Evolutionary conservation across 2,329 filamentous ascomycete species (phyloP), one percentile per base, ranked within the genome.

Genomic region (Clonostachys chloroleuca): DNA sequence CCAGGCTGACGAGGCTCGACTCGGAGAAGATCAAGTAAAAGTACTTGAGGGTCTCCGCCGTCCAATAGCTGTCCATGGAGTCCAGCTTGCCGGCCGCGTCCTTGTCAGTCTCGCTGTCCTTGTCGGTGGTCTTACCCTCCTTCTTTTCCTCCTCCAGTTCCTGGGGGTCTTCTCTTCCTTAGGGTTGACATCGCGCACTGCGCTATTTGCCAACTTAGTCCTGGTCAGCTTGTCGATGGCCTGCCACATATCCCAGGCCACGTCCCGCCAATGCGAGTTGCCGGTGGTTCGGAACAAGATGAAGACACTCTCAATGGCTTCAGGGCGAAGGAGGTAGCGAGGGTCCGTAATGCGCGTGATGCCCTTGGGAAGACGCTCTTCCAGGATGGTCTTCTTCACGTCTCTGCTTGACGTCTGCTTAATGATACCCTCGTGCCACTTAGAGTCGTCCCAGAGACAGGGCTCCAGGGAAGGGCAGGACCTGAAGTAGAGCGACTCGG

Each of bases 41-140:
- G 53, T 89, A 89, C 64, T 89, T 89, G 49, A 89, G 65, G 14
- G 85, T 90, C 68, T 89, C 85, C 0, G 81, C 80, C 56, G 86
- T 68, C 83, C 86, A 90, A 56, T 87, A 89, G 51, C 79, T 85
- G 69, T 89, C 40, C 45, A 47, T 47, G 16, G 40, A 43, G 40
- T 47, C 18, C 40, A 30, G 30, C 40, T 34, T 30, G 34, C 16
- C 33, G 3, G 13, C 37, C 20, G 5, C 43, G 2, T 18, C 8
- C 6, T 12, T 17, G 17, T 34, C 24, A 14, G 37, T 16, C 12
- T 18, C 24, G 9, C 24, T 30, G 24, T 30, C 24, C 24, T 30
- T 30, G 24, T 30, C 24, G 24, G 24, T 30, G 24, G 9, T 30
- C 8, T 30, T 30, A 9, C 24, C 24, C 24, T 30, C 24, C 24